Base-by-base conservation (phyloP, 768 basidiomycete genomes). In the Rhodotorula toruloides region DNA sequence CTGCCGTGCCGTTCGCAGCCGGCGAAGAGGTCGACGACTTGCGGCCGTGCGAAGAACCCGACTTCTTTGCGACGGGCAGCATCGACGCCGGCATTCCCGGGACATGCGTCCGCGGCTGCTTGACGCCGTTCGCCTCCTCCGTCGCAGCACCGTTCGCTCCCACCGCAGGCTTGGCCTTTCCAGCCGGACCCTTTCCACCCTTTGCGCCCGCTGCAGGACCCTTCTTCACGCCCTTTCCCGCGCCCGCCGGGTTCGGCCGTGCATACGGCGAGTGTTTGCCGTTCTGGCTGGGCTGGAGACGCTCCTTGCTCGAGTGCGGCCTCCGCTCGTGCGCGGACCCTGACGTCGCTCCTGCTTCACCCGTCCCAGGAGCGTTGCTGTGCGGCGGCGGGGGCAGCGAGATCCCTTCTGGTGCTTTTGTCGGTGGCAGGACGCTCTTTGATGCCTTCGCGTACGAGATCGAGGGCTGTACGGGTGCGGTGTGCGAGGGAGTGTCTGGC, bases 391-490 rank as follows among this genome's bases (percentile, higher is more conserved):
- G 50, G 1, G 66, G 66, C 4, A 62, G 36, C 11, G 61, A 62
- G 56, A 62, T 17, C 25, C 66, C 66, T 34, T 62, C 53, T 19
- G 66, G 66, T 1, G 42, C 34, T 16, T 44, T 48, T 1, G 66
- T 36, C 2, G 66, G 66, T 17, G 66, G 66, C 17, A 67, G 56
- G 29, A 32, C 32, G 27, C 50, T 54, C 32, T 42, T 84, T 68
- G 7, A 36, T 68, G 0, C 78, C 81, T 19, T 70, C 71, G 12
- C 82, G 82, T 7, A 84, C 83, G 46, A 84, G 77, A 13, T 81
- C 80, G 21, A 82, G 79, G 4, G 80, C 75, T 52, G 83, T 80
- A 10, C 77, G 79, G 21, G 79, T 78, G 54, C 82, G 76, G 68
- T 81, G 85, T 1, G 81, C 77, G 4, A 14, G 86, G 43, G 58